Percentiles rank a stretch among this genome's conserved stretches.
Evolutionary conservation across 1,284 basidiomycete species (phyloP).

Genomic region (Pyrrhoderma lamaoense): DNA sequence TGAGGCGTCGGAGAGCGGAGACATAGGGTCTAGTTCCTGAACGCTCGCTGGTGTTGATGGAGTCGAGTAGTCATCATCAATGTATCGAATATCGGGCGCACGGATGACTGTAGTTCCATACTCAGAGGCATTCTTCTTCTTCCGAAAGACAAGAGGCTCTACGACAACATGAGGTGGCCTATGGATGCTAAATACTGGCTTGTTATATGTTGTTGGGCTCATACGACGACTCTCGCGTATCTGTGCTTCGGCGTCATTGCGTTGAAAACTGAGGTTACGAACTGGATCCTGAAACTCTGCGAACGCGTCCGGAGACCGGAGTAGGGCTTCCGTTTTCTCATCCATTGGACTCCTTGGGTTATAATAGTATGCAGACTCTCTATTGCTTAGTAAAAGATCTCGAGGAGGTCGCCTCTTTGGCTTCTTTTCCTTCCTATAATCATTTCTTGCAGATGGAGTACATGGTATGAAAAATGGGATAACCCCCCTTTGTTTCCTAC

Average conservation of each 20-base stretch:
- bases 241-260: constrained; percentile 7
- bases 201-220: constrained; percentile 3
- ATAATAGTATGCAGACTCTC: neutral
- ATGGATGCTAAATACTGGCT: neutral
- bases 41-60: neutral
- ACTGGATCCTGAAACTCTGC: constrained; percentile 6
- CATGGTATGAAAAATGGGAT: neutral
- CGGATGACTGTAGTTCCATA: neutral
- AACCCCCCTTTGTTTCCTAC: neutral
- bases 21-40: neutral
- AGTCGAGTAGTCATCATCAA: too few species aligned
- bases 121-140: neutral
- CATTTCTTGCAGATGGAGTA: neutral
- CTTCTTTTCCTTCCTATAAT: neutral
- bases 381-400: neutral
- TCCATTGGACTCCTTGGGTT: constrained; percentile 7
- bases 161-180: constrained; percentile 1
- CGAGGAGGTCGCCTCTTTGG: neutral
- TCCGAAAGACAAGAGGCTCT: constrained; percentile 2
- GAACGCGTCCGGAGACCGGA: constrained; percentile 15
- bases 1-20: neutral
- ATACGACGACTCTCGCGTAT: neutral
- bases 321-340: constrained; percentile 6
- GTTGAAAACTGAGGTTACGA: constrained; percentile 6
- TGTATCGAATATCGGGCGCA: too few species aligned